These are phyloP conservation scores for Ogataea ganodermae DNA, from an alignment of 805 yeast genomes.

Conservation along the genomic window DNA sequence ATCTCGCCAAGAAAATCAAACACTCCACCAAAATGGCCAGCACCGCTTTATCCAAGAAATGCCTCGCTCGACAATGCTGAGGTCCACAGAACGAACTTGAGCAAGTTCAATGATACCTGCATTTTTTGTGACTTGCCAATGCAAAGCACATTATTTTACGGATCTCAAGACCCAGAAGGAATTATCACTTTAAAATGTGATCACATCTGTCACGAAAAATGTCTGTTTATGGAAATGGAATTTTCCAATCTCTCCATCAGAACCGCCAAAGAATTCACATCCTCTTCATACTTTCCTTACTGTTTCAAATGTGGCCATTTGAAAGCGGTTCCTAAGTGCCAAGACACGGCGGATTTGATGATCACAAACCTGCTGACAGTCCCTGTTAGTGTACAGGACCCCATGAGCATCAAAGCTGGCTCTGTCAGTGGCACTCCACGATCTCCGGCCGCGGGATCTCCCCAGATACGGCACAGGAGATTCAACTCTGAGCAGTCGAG, in stretches of 20 bases:
- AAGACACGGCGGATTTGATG: constrained; percentile 20
- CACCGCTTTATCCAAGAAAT: background rate
- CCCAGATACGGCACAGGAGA: constrained; percentile 8
- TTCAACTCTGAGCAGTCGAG: constrained; percentile 1
- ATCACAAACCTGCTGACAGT: constrained; percentile 19
- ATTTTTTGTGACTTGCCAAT: constrained; percentile 53
- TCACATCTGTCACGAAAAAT: constrained; percentile 60
- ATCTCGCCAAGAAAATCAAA: background rate
- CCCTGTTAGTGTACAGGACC: constrained; percentile 6
- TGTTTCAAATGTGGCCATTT: constrained; percentile 28
- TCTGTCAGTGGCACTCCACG: background rate
- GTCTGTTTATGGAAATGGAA: constrained; percentile 47
- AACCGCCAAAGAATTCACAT: constrained; percentile 6
- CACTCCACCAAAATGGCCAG: background rate
- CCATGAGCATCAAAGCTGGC: background rate
- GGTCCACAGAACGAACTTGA: constrained; percentile 4
- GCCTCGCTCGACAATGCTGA: background rate
- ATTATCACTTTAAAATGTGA: constrained; percentile 54
- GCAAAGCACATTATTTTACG: constrained; percentile 40
- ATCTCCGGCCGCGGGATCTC: constrained; percentile 4
- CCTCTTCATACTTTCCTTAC: constrained; percentile 25
- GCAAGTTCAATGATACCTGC: constrained; percentile 15
- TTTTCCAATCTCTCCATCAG: constrained; percentile 12
- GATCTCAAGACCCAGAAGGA: constrained; percentile 40
- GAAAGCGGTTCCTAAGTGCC: constrained; percentile 28